These are phyloP conservation scores for Ambrosia hybrid DNA, from an alignment of 140 eudicot genomes.

Conservation along the genomic window DNA sequence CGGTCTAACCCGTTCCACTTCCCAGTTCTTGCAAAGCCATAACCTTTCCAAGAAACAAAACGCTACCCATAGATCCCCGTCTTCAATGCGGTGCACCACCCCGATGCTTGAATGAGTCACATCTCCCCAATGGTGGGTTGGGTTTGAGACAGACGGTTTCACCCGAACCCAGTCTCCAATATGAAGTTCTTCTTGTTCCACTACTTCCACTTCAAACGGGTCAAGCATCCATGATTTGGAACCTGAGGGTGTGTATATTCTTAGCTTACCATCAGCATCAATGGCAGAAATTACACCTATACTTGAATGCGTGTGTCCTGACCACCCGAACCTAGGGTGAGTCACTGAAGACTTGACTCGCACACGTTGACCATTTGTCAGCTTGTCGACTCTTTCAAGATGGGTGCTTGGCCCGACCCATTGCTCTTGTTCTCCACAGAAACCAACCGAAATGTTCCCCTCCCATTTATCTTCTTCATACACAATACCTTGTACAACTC, in stretches of 20 bases:
- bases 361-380: conserved; percentile 73
- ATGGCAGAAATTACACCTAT: conserved; percentile 79
- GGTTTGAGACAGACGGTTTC: conserved; percentile 50
- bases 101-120: conserved; percentile 74
- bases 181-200: conserved; percentile 69
- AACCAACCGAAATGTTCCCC: conserved; percentile 62
- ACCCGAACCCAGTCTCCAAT: conserved; percentile 91
- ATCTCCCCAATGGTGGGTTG: conserved; percentile 93
- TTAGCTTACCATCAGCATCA: conserved; percentile 83
- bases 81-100: conserved; percentile 87
- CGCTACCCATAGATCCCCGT: conserved; percentile 85
- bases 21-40: conserved; percentile 81
- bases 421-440: conserved; percentile 88
- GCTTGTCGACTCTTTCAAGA: conserved; percentile 62
- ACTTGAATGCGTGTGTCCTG: conserved; percentile 84
- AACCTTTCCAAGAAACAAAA: conserved; percentile 83
- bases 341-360: conserved; percentile 58
- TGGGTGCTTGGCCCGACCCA: conserved; percentile 68
- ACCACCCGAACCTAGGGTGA: conserved; percentile 96
- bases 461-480: conserved; percentile 72
- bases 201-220: conserved; percentile 85
- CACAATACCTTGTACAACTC: conserved; percentile 80
- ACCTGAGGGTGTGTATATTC: conserved; percentile 86
- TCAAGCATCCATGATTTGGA: conserved; percentile 89
- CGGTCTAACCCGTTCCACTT: conserved; percentile 68